Conservation (phyloP, 768 basidiomycete genomes). For the Megacollybia marginata region DNA sequence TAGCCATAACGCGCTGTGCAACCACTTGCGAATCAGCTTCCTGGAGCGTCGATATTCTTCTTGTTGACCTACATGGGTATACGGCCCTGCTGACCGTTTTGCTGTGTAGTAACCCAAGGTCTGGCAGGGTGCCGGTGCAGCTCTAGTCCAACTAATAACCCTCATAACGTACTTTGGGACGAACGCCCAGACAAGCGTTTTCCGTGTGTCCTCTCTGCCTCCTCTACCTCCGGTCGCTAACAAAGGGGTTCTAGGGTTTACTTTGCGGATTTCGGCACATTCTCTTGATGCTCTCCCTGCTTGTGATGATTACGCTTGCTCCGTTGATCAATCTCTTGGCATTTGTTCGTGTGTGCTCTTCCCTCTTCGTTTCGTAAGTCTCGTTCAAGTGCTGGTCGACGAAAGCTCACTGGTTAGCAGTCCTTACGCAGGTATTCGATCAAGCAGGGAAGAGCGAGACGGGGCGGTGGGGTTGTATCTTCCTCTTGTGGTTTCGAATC, state of each 20-base stretch:
- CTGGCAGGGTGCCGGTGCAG: constrained; percentile 43
- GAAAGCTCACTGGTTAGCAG: constrained; percentile 15
- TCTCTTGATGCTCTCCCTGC: constrained; percentile 41
- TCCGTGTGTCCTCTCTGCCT: constrained; percentile 9
- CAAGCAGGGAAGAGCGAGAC: constrained; percentile 44
- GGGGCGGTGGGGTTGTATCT: constrained; percentile 38
- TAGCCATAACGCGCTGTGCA: constrained; percentile 23
- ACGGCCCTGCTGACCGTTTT: no score
- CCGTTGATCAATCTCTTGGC: constrained; percentile 64
- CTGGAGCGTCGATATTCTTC: constrained; percentile 55
- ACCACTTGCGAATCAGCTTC: constrained; percentile 40
- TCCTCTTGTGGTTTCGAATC: constrained; percentile 37
- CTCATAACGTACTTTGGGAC: constrained; percentile 56
- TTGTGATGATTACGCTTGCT: constrained; percentile 45
- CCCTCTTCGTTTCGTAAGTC: constrained; percentile 31
- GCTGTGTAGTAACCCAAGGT: constrained; percentile 43
- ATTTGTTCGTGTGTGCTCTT: constrained; percentile 32
- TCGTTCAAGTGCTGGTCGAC: no score
- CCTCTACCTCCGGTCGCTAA: no score
- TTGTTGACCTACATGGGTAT: constrained; percentile 51
- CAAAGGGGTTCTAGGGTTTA: constrained; percentile 27
- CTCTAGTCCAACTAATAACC: constrained; percentile 46
- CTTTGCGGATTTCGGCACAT: constrained; percentile 44
- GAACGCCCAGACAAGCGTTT: constrained; percentile 61
- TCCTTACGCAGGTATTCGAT: constrained; percentile 45